phyloP scores from a whole-genome alignment of 257 asterid species.

The Nyctanthes arbortristis region DNA sequence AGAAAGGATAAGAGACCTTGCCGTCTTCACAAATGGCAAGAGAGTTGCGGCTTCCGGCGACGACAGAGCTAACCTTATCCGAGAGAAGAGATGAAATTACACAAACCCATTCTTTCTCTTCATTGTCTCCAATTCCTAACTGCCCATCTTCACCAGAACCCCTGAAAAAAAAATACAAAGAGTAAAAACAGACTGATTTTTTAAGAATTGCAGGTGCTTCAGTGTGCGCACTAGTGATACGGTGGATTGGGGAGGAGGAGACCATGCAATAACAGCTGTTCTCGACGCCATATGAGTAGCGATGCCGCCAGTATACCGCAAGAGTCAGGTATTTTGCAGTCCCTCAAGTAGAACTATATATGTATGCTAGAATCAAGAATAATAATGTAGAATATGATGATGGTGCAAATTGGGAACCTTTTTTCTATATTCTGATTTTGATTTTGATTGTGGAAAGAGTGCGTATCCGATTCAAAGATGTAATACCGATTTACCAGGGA shows the following conservation, averaged over 20 bases:
- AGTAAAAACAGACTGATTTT: constrained; percentile 13
- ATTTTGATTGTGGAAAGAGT: constrained; percentile 4
- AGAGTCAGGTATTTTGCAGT: not conserved
- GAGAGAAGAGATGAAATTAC: constrained; percentile 56
- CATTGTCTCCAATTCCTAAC: constrained; percentile 77
- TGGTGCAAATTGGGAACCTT: not conserved
- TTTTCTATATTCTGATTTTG: not conserved
- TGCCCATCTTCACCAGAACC: constrained; percentile 99
- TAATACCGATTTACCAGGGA: no score
- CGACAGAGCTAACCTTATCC: constrained; percentile 62
- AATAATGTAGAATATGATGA: not conserved
- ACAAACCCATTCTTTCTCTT: constrained; percentile 89
- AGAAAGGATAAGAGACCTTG: constrained; percentile 47
- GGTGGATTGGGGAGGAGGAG: constrained; percentile 16
- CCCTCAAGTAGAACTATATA: not conserved
- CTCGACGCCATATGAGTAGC: constrained; percentile 54
- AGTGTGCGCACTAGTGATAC: not conserved
- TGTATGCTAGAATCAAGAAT: not conserved
- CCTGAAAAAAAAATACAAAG: constrained; percentile 45
- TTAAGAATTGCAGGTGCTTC: not conserved
- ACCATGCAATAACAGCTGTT: constrained; percentile 86
- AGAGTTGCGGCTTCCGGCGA: constrained; percentile 96
- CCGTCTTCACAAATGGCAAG: constrained; percentile 95
- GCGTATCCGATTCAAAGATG: constrained; percentile 22
- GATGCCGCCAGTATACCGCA: constrained; percentile 20